Conservation (phyloP, 2,329 filamentous ascomycete genomes). For the Sarocladium strictum region DNA sequence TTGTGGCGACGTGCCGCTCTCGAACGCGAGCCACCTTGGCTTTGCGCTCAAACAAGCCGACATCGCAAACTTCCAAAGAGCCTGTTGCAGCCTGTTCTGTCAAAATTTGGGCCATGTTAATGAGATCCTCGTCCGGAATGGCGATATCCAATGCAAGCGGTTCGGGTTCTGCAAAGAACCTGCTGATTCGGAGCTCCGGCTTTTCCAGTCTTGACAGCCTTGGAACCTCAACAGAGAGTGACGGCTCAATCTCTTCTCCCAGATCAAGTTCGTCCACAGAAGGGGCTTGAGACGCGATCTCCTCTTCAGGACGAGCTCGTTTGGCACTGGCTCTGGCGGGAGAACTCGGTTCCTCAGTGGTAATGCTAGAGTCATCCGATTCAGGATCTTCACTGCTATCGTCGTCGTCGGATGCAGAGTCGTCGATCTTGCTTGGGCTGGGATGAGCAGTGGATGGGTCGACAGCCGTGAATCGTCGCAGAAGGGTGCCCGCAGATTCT, state of each 20-base stretch:
- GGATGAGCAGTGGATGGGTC: slow-evolving; percentile 19
- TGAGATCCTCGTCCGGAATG: slow-evolving; percentile 52
- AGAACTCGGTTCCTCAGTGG: slow-evolving; percentile 42
- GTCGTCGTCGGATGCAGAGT: slow-evolving; percentile 36
- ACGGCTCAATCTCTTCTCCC: slow-evolving; percentile 39
- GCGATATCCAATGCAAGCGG: slow-evolving; percentile 40
- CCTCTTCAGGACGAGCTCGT: slow-evolving; percentile 40
- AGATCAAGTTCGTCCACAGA: slow-evolving; percentile 44
- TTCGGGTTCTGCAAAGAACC: slow-evolving; percentile 55
- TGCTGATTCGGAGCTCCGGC: slow-evolving; percentile 43
- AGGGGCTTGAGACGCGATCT: slow-evolving; percentile 45
- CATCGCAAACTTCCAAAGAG: slow-evolving; percentile 28
- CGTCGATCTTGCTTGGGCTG: slow-evolving; percentile 33
- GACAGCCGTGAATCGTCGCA: slow-evolving; percentile 21
- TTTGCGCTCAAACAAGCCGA: neutral
- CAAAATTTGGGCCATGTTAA: slow-evolving; percentile 65
- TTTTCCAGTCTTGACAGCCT: slow-evolving; percentile 41
- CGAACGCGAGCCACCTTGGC: slow-evolving; percentile 15
- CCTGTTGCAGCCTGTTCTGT: slow-evolving; percentile 62
- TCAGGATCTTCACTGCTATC: slow-evolving; percentile 50
- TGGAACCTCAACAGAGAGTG: slow-evolving; percentile 43
- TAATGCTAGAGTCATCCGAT: slow-evolving; percentile 46
- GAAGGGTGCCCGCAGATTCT: slow-evolving; percentile 17
- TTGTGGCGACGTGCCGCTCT: slow-evolving; percentile 33
- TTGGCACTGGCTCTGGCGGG: slow-evolving; percentile 43